Evolutionary conservation across 2,329 filamentous ascomycete genomes (phyloP).

Genomic region (Fusarium oligoseptatum): DNA sequence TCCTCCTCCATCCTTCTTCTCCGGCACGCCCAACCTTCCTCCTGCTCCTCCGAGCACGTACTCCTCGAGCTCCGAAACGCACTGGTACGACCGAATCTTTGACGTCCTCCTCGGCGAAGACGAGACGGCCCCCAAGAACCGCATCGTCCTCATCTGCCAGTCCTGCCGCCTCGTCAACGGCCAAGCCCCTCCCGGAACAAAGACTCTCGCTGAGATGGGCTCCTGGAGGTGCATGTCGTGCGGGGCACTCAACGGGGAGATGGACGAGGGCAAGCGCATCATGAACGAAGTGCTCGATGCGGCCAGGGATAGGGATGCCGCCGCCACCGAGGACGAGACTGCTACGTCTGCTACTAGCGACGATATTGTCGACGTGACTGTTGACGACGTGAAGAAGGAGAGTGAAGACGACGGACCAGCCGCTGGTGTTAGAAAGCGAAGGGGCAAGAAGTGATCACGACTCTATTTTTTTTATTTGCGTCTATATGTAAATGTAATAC

Average conservation of each 20-base stretch:
- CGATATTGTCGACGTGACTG: slow-evolving; percentile 32
- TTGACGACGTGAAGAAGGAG: slow-evolving; percentile 19
- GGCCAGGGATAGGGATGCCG: slow-evolving; percentile 20
- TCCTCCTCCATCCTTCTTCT: slow-evolving; percentile 58
- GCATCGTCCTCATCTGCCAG: slow-evolving; percentile 86
- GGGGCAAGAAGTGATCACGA: slow-evolving; percentile 40
- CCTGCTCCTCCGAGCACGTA: slow-evolving; percentile 25
- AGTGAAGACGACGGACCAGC: slow-evolving; percentile 39
- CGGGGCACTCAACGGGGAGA: slow-evolving; percentile 82
- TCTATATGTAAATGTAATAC: slow-evolving; percentile 14
- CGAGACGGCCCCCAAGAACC: slow-evolving; percentile 91
- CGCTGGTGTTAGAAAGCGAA: slow-evolving; percentile 44
- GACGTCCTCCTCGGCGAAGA: slow-evolving; percentile 95
- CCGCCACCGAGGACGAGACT: slow-evolving; percentile 28
- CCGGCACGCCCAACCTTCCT: slow-evolving; percentile 43
- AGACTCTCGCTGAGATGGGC: slow-evolving; percentile 82
- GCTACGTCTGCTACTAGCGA: slow-evolving; percentile 14
- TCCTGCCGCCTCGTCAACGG: slow-evolving; percentile 92
- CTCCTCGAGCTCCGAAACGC: slow-evolving; percentile 57
- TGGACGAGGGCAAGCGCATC: slow-evolving; percentile 81
- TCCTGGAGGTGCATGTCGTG: slow-evolving; percentile 93
- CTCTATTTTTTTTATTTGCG: slow-evolving; percentile 5
- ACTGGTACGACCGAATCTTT: slow-evolving; percentile 96
- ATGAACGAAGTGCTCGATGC: slow-evolving; percentile 71
- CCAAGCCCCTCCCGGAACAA: slow-evolving; percentile 90